Evolutionary conservation across 2,329 filamentous ascomycete species (phyloP), one percentile per base, ranked within the genome.

Genomic region (Fusarium tricinctum): DNA sequence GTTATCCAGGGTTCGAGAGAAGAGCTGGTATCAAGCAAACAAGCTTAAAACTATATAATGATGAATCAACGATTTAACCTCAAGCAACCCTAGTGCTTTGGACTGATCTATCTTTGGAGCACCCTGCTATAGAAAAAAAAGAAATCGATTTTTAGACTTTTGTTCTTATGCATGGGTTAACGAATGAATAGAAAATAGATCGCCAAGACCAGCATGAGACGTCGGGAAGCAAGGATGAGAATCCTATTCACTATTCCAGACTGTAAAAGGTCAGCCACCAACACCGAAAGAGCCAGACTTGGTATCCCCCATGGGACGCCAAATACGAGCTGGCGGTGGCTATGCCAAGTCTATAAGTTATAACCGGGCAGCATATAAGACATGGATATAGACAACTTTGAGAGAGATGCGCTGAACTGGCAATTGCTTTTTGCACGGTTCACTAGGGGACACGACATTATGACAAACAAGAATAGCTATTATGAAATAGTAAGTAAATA

Each of bases 301-400:
- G 28, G 28, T 52, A 50, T 55, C 30, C 49, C 40, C 48, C 23
- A 49, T 49, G 23, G 23, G 49, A 61, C 63, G 23, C 53, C 39
- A 57, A 46, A 73, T 72, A 73, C 71, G 71, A 73, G 58, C 52
- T 50, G 32, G 60, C 33, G 69, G 71, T 64, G 71, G 71, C 71
- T 73, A 67, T 73, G 69, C 47, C 43, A 22, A 56, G 47, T 40
- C 56, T 61, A 35, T 59, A 23, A 23, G 23, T 23, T 23, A 23
- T 23, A 63, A 55, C 49, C 47, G 28, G 47, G 32, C 43, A 17
- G 23, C 19, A 35, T 58, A 64, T 64, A 33, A 45, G 59, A 42
- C 60, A 63, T 45, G 51, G 59, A 63, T 61, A 58, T 63, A 45
- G 38, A 64, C 30, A 32, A 33, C 26, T 28, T 42, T 38, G 33